Evolutionary conservation across 148 eudicot species (phyloP), one percentile per base, ranked within the genome.

Genomic region (Diospyros lotus): DNA sequence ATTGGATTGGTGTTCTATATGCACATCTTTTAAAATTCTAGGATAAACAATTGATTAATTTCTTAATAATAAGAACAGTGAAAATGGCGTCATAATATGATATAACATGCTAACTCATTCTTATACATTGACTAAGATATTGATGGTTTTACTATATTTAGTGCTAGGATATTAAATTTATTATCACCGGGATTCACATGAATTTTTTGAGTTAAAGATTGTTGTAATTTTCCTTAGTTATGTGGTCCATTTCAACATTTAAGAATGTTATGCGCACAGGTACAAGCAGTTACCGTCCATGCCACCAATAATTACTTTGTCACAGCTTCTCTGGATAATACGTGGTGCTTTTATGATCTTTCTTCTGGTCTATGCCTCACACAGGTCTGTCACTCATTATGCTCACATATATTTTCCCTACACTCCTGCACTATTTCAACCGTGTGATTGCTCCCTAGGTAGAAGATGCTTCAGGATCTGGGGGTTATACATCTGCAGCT

Each of bases 301-400:
- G 91, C 97, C 75, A 94, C 97, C 75, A 87, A 89, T 68, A 90
- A 89, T 66, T 94, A 92, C 74, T 88, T 92, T 61, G 98, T 94
- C 52, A 76, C 93, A 14, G 97, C 96, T 79, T 94, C 98, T 45
- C 93, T 90, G 75, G 98, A 94, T 79, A 92, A 76, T 68, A 80
- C 98, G 15, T 92, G 98, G 98, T 94, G 98, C 86, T 94, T 94
- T 79, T 94, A 94, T 72, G 98, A 94, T 71, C 84, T 94, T 76
- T 78, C 90, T 63, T 86, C 84, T 39, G 96, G 96, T 43, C 79
- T 81, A 82, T 94, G 98, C 82, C 97, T 92, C 76, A 48, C 97
- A 18, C 98, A 94, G 97, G 98, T 92, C 64, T 58, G 4, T 28
- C 63, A 67, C 69, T 64, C 72, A 67, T 65, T 66, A 69, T 70